Conservation (phyloP, 495 filamentous ascomycete genomes). For the Thermochaetoides thermophila region DNA sequence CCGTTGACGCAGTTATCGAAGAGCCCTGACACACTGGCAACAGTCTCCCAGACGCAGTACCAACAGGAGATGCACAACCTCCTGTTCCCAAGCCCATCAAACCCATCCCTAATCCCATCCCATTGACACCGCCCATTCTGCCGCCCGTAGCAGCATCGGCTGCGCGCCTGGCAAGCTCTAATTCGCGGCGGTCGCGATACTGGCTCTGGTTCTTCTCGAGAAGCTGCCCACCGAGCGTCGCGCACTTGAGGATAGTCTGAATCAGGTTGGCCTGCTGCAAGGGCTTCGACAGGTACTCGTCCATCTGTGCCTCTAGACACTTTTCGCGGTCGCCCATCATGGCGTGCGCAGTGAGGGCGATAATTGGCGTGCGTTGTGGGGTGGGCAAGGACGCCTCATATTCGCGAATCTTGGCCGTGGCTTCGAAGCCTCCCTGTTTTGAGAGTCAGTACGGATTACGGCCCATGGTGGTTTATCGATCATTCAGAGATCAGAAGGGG, state of each 20-base stretch:
- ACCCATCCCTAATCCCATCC: no score
- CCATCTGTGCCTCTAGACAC: constrained; percentile 97
- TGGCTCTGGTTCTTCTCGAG: constrained; percentile 59
- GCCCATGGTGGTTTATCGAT: no score
- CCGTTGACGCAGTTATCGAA: no score
- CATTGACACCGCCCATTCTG: no score
- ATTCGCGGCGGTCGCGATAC: no score
- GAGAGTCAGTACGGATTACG: no score
- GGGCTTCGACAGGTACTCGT: constrained; percentile 96
- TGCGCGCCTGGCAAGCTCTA: constrained; percentile 28
- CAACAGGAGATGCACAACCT: no score
- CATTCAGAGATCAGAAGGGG: constrained; percentile 8
- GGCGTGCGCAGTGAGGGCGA: constrained; percentile 93
- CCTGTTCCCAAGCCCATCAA: no score
- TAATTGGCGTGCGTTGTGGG: constrained; percentile 82
- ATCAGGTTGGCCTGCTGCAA: constrained; percentile 97
- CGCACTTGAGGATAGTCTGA: constrained; percentile 93
- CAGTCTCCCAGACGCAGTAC: no score
- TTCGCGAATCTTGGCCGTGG: constrained; percentile 90
- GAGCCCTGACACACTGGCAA: no score
- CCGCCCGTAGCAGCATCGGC: constrained; percentile 20
- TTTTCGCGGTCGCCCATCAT: constrained; percentile 99
- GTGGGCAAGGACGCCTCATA: constrained; percentile 69
- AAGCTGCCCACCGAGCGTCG: constrained; percentile 78
- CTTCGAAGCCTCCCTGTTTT: constrained; percentile 79